Evolutionary conservation across 345 rosid species (phyloP).

Genomic region (Passiflora organensis): DNA sequence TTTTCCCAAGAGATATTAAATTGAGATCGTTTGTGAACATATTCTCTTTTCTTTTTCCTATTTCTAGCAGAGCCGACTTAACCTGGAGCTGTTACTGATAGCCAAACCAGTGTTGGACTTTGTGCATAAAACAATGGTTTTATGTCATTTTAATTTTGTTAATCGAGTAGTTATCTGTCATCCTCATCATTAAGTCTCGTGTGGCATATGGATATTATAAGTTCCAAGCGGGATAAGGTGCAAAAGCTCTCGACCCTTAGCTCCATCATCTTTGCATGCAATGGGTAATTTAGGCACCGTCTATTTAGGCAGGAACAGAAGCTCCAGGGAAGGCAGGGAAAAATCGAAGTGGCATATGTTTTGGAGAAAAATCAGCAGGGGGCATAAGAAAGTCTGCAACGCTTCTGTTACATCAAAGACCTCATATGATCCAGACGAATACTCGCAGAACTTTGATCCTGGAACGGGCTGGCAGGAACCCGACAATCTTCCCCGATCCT

Average conservation of each 20-base stretch:
- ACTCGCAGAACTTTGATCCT: constrained; percentile 53
- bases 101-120: neutral
- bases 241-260: neutral
- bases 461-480: constrained; percentile 45
- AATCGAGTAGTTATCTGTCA: neutral
- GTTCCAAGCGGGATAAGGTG: neutral
- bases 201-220: neutral
- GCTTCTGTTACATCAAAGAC: constrained; percentile 7
- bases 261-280: neutral
- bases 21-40: no score
- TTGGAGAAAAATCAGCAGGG: constrained; percentile 40
- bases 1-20: no score
- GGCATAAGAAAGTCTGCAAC: constrained; percentile 22
- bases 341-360: constrained; percentile 21
- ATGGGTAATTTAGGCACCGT: constrained; percentile 20
- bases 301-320: constrained; percentile 13
- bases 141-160: neutral
- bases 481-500: constrained; percentile 45
- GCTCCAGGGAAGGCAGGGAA: neutral
- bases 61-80: neutral
- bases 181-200: constrained; percentile 1
- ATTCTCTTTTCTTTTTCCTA: neutral
- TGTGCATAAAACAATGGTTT: neutral
- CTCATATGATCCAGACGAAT: constrained; percentile 39
- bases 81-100: neutral